phyloP scores from a whole-genome alignment of 78 protist genomes.

The Anaeramoeba ignava region DNA sequence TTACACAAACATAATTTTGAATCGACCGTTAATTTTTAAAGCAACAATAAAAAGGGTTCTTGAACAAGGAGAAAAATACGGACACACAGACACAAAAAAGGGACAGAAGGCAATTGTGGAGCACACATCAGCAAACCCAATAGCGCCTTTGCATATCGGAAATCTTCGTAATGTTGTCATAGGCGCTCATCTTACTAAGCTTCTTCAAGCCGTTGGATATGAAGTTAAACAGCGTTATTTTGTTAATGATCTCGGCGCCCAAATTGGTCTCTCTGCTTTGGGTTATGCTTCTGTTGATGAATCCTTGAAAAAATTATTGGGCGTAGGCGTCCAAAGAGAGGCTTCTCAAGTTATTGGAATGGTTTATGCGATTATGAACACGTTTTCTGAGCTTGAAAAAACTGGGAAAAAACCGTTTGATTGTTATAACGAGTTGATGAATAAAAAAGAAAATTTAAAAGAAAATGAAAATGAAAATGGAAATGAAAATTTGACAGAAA shows the following conservation, averaged over 20 bases:
- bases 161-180: slow-evolving; percentile 31
- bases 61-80: background rate
- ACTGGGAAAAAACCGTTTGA: background rate
- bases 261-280: slow-evolving; percentile 36
- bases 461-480: background rate
- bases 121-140: slow-evolving; percentile 50
- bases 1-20: slow-evolving; percentile 21
- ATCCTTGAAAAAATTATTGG: background rate
- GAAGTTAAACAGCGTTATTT: slow-evolving; percentile 29
- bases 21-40: slow-evolving; percentile 6
- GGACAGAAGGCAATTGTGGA: slow-evolving; percentile 29
- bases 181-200: slow-evolving; percentile 24
- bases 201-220: slow-evolving; percentile 31
- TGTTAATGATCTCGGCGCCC: slow-evolving; percentile 47
- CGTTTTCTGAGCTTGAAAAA: slow-evolving; percentile 17
- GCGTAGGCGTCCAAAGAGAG: background rate
- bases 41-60: background rate
- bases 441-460: background rate
- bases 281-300: slow-evolving; percentile 15
- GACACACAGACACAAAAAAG: slow-evolving; percentile 7
- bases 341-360: slow-evolving; percentile 36
- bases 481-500: too few relatives aligned
- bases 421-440: background rate
- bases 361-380: slow-evolving; percentile 34
- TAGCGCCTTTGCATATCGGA: slow-evolving; percentile 41